These are phyloP conservation scores for Sporodiniella umbellata DNA, from an alignment of 371 early-diverging fungal species.

Conservation along the genomic window DNA sequence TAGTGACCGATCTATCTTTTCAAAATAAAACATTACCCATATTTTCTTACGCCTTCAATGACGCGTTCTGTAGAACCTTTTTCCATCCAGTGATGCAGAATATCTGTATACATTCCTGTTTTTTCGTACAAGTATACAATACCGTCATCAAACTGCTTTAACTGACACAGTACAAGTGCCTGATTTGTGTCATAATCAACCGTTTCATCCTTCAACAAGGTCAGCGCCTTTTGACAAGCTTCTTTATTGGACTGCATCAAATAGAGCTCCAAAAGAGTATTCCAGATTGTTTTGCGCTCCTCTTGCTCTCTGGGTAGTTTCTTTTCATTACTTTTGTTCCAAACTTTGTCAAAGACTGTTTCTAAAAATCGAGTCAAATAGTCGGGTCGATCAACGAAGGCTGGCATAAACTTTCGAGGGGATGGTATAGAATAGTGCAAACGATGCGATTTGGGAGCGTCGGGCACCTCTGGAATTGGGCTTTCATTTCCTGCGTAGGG, in stretches of 20 bases:
- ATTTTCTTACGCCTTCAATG: slow-evolving; percentile 72
- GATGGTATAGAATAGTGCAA: slow-evolving; percentile 49
- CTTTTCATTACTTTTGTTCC: background rate
- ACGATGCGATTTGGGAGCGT: slow-evolving; percentile 7
- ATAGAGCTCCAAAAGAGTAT: slow-evolving; percentile 89
- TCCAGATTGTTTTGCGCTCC: slow-evolving; percentile 75
- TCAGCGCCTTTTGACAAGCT: slow-evolving; percentile 34
- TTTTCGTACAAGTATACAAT: slow-evolving; percentile 84
- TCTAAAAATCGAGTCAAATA: slow-evolving; percentile 76
- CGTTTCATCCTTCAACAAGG: slow-evolving; percentile 37
- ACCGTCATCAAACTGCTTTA: slow-evolving; percentile 79
- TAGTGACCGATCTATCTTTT: too few species aligned
- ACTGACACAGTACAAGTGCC: slow-evolving; percentile 84
- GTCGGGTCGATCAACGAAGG: slow-evolving; percentile 74
- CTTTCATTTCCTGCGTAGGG: slow-evolving; percentile 32
- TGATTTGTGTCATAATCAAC: slow-evolving; percentile 87
- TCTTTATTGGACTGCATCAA: slow-evolving; percentile 47
- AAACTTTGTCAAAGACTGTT: slow-evolving; percentile 48
- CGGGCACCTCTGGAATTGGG: too few species aligned
- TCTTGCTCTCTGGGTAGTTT: slow-evolving; percentile 39
- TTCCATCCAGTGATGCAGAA: slow-evolving; percentile 79
- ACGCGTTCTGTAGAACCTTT: slow-evolving; percentile 72
- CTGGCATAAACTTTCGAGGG: slow-evolving; percentile 59
- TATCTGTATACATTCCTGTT: slow-evolving; percentile 76
- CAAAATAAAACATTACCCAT: slow-evolving; percentile 55